These are phyloP conservation scores for Aristolochia fimbriata DNA, from an alignment of 164 flowering plant genomes.

Conservation along the genomic window DNA sequence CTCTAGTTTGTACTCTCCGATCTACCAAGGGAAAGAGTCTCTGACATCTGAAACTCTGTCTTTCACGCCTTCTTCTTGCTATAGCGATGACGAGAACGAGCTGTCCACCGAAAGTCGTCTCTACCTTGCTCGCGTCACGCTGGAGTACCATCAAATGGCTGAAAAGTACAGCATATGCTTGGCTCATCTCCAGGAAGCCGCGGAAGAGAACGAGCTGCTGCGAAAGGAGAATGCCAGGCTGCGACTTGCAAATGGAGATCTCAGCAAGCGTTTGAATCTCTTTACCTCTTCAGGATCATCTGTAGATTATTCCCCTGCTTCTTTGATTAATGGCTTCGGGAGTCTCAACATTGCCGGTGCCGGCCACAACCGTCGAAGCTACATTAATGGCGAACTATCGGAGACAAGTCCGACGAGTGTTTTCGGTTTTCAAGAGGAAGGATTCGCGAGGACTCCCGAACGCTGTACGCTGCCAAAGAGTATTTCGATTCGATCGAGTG, in stretches of 20 bases:
- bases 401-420: constrained; percentile 52
- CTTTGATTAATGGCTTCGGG: constrained; percentile 22
- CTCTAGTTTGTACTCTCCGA: constrained; percentile 20
- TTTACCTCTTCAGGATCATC: constrained; percentile 5
- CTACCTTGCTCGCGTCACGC: constrained; percentile 28
- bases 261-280: constrained; percentile 35
- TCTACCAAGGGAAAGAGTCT: constrained; percentile 16
- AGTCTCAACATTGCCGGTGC: constrained; percentile 12
- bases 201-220: constrained; percentile 38
- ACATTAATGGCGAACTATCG: constrained; percentile 12
- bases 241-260: constrained; percentile 38
- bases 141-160: constrained; percentile 48
- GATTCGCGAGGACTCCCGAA: constrained; percentile 18
- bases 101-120: constrained; percentile 16
- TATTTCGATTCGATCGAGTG: constrained; percentile 73
- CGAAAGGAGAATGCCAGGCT: constrained; percentile 58
- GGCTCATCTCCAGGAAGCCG: constrained; percentile 38
- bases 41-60: constrained; percentile 12
- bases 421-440: constrained; percentile 19
- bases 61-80: constrained; percentile 16
- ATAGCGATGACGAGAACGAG: constrained; percentile 14
- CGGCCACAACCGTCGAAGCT: constrained; percentile 5
- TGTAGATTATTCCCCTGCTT: constrained; percentile 2
- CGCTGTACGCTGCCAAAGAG: constrained; percentile 71
- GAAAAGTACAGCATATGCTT: constrained; percentile 43